These are phyloP conservation scores for Rhizoctonia solani DNA, from an alignment of 1,284 basidiomycete genomes.

Conservation along the genomic window DNA sequence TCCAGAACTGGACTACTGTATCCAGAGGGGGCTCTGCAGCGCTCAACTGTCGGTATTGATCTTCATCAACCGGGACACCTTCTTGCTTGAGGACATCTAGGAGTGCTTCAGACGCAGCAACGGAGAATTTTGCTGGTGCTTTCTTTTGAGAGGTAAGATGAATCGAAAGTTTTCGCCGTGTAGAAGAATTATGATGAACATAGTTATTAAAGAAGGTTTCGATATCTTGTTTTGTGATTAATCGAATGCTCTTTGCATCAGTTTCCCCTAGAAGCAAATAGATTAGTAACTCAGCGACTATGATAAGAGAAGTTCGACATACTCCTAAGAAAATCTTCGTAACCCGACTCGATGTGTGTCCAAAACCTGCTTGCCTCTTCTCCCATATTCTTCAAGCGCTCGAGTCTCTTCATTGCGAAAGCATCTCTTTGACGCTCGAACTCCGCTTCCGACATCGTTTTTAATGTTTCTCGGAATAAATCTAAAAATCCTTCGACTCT, in stretches of 20 bases:
- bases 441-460: conserved; percentile 58
- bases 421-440: conserved; percentile 68
- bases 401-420: conserved; percentile 69
- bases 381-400: conserved; percentile 71
- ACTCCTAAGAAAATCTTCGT: conserved; percentile 76
- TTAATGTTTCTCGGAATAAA: conserved; percentile 63
- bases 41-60: conserved; percentile 53
- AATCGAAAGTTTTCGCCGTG: conserved; percentile 78
- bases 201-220: conserved; percentile 71
- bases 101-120: conserved; percentile 67
- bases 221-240: conserved; percentile 77
- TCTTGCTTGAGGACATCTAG: conserved; percentile 58
- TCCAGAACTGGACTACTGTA: conserved; percentile 61
- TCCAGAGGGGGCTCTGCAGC: conserved; percentile 54
- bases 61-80: conserved; percentile 58
- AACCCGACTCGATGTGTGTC: conserved; percentile 72
- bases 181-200: conserved; percentile 71
- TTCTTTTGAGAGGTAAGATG: conserved; percentile 73
- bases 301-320: conserved; percentile 44
- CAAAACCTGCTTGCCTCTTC: conserved; percentile 71
- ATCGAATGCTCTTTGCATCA: conserved; percentile 67
- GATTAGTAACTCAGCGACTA: conserved; percentile 29
- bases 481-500: conserved; percentile 88
- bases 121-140: conserved; percentile 63
- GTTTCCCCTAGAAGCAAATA: conserved; percentile 54